phyloP scores from a whole-genome alignment of 441 rosid genomes.

The Populus hybrid region DNA sequence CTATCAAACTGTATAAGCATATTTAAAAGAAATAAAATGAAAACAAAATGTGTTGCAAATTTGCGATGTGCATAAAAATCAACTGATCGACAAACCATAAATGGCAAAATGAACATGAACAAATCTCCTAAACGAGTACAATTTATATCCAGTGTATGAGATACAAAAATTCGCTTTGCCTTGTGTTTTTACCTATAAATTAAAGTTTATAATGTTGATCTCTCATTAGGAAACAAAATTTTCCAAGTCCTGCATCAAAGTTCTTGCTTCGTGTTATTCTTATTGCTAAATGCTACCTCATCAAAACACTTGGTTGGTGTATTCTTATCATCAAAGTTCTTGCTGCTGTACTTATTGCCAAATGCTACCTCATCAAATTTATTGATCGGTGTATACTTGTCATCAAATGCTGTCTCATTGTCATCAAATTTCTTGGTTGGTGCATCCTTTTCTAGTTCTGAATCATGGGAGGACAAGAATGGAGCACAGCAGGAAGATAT shows the following conservation, averaged over 20 bases:
- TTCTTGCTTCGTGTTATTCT: too few species aligned
- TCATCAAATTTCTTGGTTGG: slow-evolving; percentile 2
- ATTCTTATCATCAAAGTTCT: neutral
- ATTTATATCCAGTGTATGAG: slow-evolving; percentile 26
- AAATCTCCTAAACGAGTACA: neutral
- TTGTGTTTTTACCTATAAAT: slow-evolving; percentile 13
- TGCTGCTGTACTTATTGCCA: neutral
- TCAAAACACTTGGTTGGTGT: neutral
- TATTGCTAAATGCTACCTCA: neutral
- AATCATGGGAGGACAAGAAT: slow-evolving; percentile 21
- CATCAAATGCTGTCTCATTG: neutral
- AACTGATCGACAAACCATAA: neutral
- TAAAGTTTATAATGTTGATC: neutral
- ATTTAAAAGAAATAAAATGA: neutral
- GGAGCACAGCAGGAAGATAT: slow-evolving; percentile 52
- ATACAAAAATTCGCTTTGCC: slow-evolving; percentile 44
- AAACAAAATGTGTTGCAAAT: neutral
- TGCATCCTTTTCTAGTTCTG: neutral
- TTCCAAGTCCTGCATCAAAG: neutral
- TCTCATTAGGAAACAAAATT: neutral
- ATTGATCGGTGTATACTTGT: neutral
- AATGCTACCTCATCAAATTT: neutral
- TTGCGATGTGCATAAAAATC: neutral
- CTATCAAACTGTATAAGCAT: neutral
- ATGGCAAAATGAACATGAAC: neutral